phyloP scores from a whole-genome alignment of 306 rosid genomes.

The Potentilla sterilis region DNA sequence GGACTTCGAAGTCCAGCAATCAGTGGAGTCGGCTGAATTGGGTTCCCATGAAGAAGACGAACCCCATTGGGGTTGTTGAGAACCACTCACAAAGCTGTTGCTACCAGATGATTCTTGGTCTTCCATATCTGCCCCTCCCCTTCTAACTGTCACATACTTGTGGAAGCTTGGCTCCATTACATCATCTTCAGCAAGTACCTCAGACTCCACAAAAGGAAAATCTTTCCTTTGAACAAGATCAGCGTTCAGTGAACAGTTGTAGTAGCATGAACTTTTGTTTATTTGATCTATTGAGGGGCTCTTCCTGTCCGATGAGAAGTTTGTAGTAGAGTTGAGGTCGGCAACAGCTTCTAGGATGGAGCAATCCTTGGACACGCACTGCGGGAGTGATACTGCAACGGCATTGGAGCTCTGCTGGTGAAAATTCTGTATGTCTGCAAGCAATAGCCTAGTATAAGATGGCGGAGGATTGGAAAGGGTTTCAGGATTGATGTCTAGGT shows the following conservation, averaged over 20 bases:
- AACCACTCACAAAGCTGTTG: slow-evolving; percentile 49
- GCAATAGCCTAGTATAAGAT: slow-evolving; percentile 70
- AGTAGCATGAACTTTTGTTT: slow-evolving; percentile 33
- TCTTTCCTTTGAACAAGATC: slow-evolving; percentile 42
- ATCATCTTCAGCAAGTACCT: slow-evolving; percentile 60
- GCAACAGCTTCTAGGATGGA: slow-evolving; percentile 93
- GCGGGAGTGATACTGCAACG: slow-evolving; percentile 61
- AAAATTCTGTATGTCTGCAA: slow-evolving; percentile 86
- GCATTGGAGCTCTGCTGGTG: slow-evolving; percentile 67
- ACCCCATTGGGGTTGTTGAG: slow-evolving; percentile 40
- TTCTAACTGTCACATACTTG: slow-evolving; percentile 70
- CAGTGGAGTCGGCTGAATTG: slow-evolving; percentile 63
- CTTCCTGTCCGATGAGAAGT: slow-evolving; percentile 48
- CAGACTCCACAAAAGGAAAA: slow-evolving; percentile 63
- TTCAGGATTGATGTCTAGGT: slow-evolving; percentile 69
- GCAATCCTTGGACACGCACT: slow-evolving; percentile 86
- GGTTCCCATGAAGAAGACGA: slow-evolving; percentile 66
- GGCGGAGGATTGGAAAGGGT: slow-evolving; percentile 39
- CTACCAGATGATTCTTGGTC: slow-evolving; percentile 80
- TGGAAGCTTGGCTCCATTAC: slow-evolving; percentile 78
- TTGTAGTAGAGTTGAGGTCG: slow-evolving; percentile 68
- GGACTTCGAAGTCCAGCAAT: slow-evolving; percentile 50
- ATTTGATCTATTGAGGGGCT: slow-evolving; percentile 39
- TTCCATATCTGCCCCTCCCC: slow-evolving; percentile 59
- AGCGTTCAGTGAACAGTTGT: slow-evolving; percentile 23